Percentiles rank a stretch among this genome's conserved stretches.
Conservation (phyloP, 2,329 filamentous ascomycete species). For the Coniochaeta sp. region DNA sequence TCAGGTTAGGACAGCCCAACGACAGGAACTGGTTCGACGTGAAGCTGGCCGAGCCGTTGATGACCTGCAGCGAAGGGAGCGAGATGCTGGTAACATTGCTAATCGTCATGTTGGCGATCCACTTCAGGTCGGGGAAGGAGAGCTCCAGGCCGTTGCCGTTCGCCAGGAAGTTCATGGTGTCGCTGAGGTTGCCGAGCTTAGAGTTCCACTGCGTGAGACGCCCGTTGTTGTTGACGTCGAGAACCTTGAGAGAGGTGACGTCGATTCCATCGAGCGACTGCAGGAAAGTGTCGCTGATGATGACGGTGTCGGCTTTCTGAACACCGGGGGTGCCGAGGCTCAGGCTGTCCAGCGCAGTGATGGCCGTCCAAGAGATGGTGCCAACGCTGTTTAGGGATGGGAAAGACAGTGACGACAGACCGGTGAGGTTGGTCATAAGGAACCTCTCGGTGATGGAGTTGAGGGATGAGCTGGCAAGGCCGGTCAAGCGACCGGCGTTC, state of each 20-base stretch:
- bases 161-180: slow-evolving; percentile 64
- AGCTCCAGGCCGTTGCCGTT: slow-evolving; percentile 70
- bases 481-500: slow-evolving; percentile 56
- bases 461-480: slow-evolving; percentile 55
- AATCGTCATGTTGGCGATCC: slow-evolving; percentile 75
- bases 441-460: slow-evolving; percentile 63
- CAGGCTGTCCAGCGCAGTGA: slow-evolving; percentile 53
- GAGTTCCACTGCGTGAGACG: slow-evolving; percentile 71
- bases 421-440: slow-evolving; percentile 61
- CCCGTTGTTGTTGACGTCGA: slow-evolving; percentile 88
- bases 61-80: slow-evolving; percentile 62
- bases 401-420: slow-evolving; percentile 60
- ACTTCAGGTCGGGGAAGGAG: slow-evolving; percentile 69
- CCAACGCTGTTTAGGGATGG: slow-evolving; percentile 42
- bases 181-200: slow-evolving; percentile 68
- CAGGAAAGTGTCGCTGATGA: slow-evolving; percentile 82
- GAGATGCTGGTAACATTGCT: slow-evolving; percentile 69
- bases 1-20: slow-evolving; percentile 64
- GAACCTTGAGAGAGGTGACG: slow-evolving; percentile 60
- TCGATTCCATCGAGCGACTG: slow-evolving; percentile 75
- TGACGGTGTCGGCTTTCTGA: slow-evolving; percentile 58
- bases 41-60: slow-evolving; percentile 78
- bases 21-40: slow-evolving; percentile 66
- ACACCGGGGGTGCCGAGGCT: slow-evolving; percentile 44
- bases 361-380: slow-evolving; percentile 63